Base-by-base conservation (phyloP, 305 asterid species). In the Plantago coronopus region DNA sequence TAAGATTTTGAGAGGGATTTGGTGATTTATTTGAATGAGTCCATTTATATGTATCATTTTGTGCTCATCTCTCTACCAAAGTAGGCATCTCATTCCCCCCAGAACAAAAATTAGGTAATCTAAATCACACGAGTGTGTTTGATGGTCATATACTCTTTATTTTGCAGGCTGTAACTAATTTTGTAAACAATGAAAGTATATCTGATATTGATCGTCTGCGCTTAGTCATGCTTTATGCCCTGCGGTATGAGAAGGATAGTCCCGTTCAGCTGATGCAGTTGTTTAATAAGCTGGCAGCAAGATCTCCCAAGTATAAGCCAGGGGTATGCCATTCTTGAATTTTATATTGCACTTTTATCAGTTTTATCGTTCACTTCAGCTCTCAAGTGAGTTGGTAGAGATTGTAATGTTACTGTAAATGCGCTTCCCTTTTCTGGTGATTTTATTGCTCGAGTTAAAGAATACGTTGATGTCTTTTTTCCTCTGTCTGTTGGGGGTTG, bases 201-300 rank as follows among this genome's bases (percentile, higher is more conserved):
- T 87, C 99, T 11, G 97, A 94, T 69, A 73, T 94, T 70, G 99
- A 89, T 74, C 87, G 95, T 44, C 75, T 94, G 64, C 97, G 99
- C 68, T 76, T 94, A 27, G 99, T 94, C 63, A 94, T 89, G 96
- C 75, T 94, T 70, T 94, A 94, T 69, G 95, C 97, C 49, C 68
- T 94, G 79, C 95, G 99, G 57, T 94, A 94, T 74, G 99, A 94
- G 81, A 94, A 89, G 76, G 99, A 94, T 40, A 87, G 95, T 69
- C 95, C 96, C 7, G 96, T 87, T 74, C 99, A 93, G 83, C 84
- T 89, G 74, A 89, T 94, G 99, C 99, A 89, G 79, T 75, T 94
- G 67, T 94, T 94, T 74, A 89, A 87, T 71, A 94, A 89, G 76
- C 69, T 94, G 85, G 99, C 99, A 37, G 79, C 99, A 29, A 78